Evolutionary conservation across 768 basidiomycete genomes (phyloP), one percentile per base, ranked within the genome.

Genomic region (Kwoniella sp.): DNA sequence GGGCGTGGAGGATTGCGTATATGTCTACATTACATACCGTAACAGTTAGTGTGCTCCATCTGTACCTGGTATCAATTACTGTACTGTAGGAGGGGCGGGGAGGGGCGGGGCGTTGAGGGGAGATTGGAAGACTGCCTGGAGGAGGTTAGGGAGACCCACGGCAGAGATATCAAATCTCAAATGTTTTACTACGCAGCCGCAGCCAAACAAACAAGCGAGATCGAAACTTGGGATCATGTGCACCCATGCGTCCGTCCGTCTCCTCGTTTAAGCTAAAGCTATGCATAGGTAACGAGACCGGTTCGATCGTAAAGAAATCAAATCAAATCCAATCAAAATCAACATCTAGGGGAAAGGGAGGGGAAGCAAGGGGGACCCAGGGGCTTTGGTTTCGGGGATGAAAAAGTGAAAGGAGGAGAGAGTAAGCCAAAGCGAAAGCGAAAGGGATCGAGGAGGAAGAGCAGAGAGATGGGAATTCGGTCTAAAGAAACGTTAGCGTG

Each of bases 21-120:
- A n/a, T n/a, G n/a, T n/a, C n/a, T 45, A 45, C 41, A 45, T 45
- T n/a, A 45, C 41, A 45, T 45, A 45, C 41, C 41, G 41, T 45
- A 45, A 45, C 9, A 17, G 15, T 13, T 37, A 17, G 41, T 4
- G 11, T 17, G 20, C 20, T 45, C 13, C 5, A 7, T 37, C 34
- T 37, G 34, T 37, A 37, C 34, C 34, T 37, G n/a, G n/a, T n/a
- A n/a, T n/a, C n/a, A n/a, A n/a, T n/a, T n/a, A n/a, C n/a, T n/a
- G n/a, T n/a, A n/a, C n/a, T n/a, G n/a, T n/a, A n/a, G n/a, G 41
- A 45, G 41, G 41, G 41, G 41, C 15, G 34, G 34, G 34, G 41
- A 45, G 9, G 20, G 41, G 41, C 5, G 13, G 41, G 41, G 41
- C 8, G 20, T 45, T 17, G 8, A 3, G 9, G 41, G 41, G 41